Evolutionary conservation across 2,329 filamentous ascomycete genomes (phyloP).

Genomic region (Microascus cirrosus): DNA sequence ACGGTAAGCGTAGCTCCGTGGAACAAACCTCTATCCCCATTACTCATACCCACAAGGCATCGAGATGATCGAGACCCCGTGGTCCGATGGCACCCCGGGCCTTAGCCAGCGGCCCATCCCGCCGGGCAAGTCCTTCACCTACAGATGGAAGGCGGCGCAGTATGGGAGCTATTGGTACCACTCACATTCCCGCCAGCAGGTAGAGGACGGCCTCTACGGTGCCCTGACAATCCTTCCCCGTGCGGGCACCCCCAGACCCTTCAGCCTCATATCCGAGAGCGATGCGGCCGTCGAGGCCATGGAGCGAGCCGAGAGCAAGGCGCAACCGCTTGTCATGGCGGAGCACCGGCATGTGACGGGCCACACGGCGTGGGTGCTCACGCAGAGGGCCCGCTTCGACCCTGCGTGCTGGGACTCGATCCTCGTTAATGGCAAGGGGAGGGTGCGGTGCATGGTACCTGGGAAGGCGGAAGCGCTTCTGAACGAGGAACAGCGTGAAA

Average conservation of each 20-base stretch:
- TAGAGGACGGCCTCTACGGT: conserved; percentile 50
- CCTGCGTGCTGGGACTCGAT: conserved; percentile 48
- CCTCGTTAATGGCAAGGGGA: conserved; percentile 51
- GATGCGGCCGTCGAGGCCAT: conserved; percentile 29
- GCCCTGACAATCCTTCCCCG: conserved; percentile 36
- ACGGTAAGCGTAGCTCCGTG: conserved; percentile 18
- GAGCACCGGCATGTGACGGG: conserved; percentile 47
- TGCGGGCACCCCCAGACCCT: conserved; percentile 5
- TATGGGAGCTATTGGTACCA: conserved; percentile 54
- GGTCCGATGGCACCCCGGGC: conserved; percentile 50
- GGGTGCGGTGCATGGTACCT: conserved; percentile 35
- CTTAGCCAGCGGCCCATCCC: conserved; percentile 40
- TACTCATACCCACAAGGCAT: conserved; percentile 22
- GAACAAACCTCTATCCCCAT: background rate
- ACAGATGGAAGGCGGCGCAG: conserved; percentile 43
- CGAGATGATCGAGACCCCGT: conserved; percentile 39
- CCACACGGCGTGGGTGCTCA: conserved; percentile 29
- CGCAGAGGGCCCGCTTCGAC: conserved; percentile 31
- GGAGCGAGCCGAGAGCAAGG: conserved; percentile 31
- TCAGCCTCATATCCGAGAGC: conserved; percentile 13
- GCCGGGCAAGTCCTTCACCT: conserved; percentile 34
- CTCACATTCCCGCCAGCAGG: conserved; percentile 40
- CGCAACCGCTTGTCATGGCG: conserved; percentile 37
- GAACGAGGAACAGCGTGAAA: conserved; percentile 16
- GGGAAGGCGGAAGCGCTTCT: conserved; percentile 28